These are phyloP conservation scores for Trebouxia sp. DNA, from an alignment of 139 green algal genomes.

Conservation along the genomic window DNA sequence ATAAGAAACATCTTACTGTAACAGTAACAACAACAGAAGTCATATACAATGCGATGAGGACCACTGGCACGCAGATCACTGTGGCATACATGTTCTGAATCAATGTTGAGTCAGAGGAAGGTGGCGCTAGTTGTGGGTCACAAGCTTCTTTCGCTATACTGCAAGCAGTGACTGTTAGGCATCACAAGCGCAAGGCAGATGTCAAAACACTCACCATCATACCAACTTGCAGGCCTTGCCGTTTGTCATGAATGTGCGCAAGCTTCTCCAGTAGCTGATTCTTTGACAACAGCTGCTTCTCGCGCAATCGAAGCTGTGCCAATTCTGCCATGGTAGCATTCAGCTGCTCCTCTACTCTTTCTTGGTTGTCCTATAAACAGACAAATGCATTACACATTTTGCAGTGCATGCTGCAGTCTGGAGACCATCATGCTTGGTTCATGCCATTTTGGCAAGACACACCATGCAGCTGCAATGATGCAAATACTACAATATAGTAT, in stretches of 20 bases:
- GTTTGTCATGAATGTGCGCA: not conserved
- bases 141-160: not conserved
- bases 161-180: not conserved
- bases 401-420: not conserved
- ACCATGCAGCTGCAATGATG: too few relatives aligned
- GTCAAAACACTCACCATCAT: not conserved
- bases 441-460: too few relatives aligned
- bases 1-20: too few relatives aligned
- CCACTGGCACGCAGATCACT: too few relatives aligned
- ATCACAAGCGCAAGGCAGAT: not conserved
- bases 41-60: too few relatives aligned
- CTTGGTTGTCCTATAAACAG: not conserved
- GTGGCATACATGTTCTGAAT: too few relatives aligned
- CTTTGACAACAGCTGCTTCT: not conserved
- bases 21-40: too few relatives aligned
- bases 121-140: too few relatives aligned
- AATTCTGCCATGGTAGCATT: not conserved
- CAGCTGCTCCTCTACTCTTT: not conserved
- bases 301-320: not conserved
- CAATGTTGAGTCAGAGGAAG: too few relatives aligned
- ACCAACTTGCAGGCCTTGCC: not conserved
- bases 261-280: not conserved
- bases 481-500: too few relatives aligned
- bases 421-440: too few relatives aligned
- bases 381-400: not conserved